A percentile compares a stretch with the other conserved stretches of the same genome.
Conservation (phyloP, 106 monocot species). For the Dioscorea zingiberensis region DNA sequence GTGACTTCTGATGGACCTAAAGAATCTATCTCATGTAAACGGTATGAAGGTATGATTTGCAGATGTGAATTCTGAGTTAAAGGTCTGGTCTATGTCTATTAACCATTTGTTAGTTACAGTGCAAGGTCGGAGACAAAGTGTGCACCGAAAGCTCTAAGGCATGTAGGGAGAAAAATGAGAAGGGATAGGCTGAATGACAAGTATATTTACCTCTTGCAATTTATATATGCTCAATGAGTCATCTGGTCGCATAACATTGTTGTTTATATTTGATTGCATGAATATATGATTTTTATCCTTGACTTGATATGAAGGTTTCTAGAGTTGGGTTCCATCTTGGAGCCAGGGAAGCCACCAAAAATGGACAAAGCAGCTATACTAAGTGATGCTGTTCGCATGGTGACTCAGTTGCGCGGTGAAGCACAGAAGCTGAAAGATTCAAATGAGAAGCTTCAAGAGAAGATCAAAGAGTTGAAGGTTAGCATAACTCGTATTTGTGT, state of each 20-base stretch:
- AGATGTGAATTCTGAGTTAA: neutral
- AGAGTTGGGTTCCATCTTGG: constrained; percentile 56
- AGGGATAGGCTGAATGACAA: constrained; percentile 80
- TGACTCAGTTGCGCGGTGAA: constrained; percentile 51
- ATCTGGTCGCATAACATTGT: no score
- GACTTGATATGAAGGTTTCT: constrained; percentile 35
- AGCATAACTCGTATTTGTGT: neutral
- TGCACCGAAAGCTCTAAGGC: constrained; percentile 55
- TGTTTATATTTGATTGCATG: neutral
- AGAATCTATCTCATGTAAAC: constrained; percentile 39
- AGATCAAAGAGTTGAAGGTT: constrained; percentile 69
- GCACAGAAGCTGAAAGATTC: constrained; percentile 56
- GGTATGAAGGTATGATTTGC: constrained; percentile 21
- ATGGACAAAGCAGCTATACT: constrained; percentile 64
- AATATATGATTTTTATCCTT: neutral
- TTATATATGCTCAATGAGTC: no score
- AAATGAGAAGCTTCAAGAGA: constrained; percentile 66
- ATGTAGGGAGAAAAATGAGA: constrained; percentile 81
- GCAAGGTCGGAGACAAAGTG: constrained; percentile 37
- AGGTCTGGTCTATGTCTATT: neutral
- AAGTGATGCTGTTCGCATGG: constrained; percentile 55
- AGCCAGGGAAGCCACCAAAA: constrained; percentile 62
- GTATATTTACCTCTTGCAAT: constrained; percentile 15
- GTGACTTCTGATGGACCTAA: constrained; percentile 28
- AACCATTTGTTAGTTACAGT: constrained; percentile 21